A percentile compares a stretch with the other conserved stretches of the same genome.
phyloP scores from a whole-genome alignment of 305 asterid genomes.

The Fraxinus floribunda region DNA sequence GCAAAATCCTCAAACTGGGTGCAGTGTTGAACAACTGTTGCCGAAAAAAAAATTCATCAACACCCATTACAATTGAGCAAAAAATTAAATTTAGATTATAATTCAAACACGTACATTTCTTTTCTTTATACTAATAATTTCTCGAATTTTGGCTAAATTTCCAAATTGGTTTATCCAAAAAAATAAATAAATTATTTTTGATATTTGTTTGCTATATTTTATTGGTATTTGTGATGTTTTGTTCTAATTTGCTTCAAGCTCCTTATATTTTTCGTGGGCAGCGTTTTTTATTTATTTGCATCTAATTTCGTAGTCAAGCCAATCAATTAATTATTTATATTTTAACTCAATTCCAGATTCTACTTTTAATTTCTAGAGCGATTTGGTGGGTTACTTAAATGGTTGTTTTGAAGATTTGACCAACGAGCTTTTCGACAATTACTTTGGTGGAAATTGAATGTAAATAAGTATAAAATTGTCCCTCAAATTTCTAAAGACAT shows the following conservation, averaged over 20 bases:
- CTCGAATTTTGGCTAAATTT: background rate
- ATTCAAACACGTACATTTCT: background rate
- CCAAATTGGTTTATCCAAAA: background rate
- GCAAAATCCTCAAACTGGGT: background rate
- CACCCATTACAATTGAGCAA: too few species aligned
- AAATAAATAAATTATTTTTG: too few species aligned
- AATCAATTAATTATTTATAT: too few species aligned
- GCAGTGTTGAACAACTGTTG: background rate
- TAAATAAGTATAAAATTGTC: too few species aligned
- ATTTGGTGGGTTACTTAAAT: background rate
- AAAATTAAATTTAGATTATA: background rate
- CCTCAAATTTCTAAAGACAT: background rate
- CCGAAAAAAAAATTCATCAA: background rate
- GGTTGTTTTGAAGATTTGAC: background rate
- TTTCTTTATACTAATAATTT: background rate
- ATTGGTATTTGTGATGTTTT: background rate
- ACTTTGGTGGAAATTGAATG: background rate
- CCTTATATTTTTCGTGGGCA: background rate
- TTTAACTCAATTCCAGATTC: background rate
- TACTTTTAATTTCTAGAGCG: background rate
- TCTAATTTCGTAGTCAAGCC: background rate
- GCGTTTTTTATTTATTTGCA: background rate
- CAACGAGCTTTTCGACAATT: too few species aligned
- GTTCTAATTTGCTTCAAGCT: background rate
- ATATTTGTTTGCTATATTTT: background rate